A percentile compares a stretch with the other conserved stretches of the same genome.
phyloP scores from a whole-genome alignment of 768 basidiomycete genomes.

The Amyloporia xantha region DNA sequence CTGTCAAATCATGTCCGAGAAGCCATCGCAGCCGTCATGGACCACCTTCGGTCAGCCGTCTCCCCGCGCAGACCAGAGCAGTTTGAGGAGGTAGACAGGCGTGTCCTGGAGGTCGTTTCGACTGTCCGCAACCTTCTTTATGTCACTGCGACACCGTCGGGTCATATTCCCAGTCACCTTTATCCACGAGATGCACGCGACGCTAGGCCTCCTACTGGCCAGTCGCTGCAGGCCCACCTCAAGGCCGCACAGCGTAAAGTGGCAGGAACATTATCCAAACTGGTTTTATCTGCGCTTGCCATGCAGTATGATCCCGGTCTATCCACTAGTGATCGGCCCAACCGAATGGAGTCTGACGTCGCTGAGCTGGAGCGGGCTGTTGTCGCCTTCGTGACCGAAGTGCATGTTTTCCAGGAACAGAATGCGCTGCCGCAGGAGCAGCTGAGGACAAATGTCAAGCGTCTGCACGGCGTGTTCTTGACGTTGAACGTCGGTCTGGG shows the following conservation, averaged over 20 bases:
- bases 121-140: slow-evolving; percentile 74
- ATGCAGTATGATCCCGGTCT: slow-evolving; percentile 75
- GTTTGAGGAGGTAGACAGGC: slow-evolving; percentile 51
- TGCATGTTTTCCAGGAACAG: slow-evolving; percentile 50
- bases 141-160: slow-evolving; percentile 30
- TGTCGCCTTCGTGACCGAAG: slow-evolving; percentile 59
- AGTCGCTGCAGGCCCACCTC: slow-evolving; percentile 40
- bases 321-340: slow-evolving; percentile 50
- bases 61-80: slow-evolving; percentile 45
- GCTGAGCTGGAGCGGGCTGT: slow-evolving; percentile 71
- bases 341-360: slow-evolving; percentile 69
- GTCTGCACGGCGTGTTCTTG: slow-evolving; percentile 55
- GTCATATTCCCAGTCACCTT: slow-evolving; percentile 52
- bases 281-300: slow-evolving; percentile 87
- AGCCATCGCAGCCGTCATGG: slow-evolving; percentile 57
- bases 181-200: slow-evolving; percentile 46
- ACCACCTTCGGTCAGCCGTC: slow-evolving; percentile 46
- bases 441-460: slow-evolving; percentile 32
- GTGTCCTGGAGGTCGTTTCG: slow-evolving; percentile 58
- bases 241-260: slow-evolving; percentile 83
- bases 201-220: slow-evolving; percentile 32
- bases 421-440: slow-evolving; percentile 20
- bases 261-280: slow-evolving; percentile 81
- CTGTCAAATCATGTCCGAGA: slow-evolving; percentile 51
- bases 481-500: slow-evolving; percentile 65